Conservation (phyloP, 352 stramenopile species). For the Nothophytophthora sp. region DNA sequence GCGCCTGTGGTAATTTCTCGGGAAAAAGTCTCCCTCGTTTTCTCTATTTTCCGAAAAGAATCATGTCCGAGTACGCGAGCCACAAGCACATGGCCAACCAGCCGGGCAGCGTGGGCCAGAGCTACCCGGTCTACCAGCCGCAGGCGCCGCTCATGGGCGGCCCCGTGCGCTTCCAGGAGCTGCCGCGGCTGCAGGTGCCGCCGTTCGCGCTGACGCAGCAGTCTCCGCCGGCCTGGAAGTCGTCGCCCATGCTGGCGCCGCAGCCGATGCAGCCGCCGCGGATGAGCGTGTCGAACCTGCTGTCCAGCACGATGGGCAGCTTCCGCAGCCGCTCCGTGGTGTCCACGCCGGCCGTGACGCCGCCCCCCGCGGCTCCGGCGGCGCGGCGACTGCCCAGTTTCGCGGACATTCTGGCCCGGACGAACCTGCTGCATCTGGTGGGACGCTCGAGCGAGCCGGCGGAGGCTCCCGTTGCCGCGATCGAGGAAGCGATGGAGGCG, state of each 20-base stretch:
- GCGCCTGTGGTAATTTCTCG: too few relatives aligned
- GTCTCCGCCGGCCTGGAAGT: conserved; percentile 56
- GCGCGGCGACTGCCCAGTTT: conserved; percentile 62
- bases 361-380: conserved; percentile 21
- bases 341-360: conserved; percentile 3
- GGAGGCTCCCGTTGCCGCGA: conserved; percentile 15
- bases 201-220: conserved; percentile 57
- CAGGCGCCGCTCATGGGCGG: conserved; percentile 16
- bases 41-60: neutral
- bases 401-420: conserved; percentile 61
- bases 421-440: conserved; percentile 66
- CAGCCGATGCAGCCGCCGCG: conserved; percentile 29
- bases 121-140: conserved; percentile 21
- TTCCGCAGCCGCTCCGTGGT: conserved; percentile 26
- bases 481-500: conserved; percentile 25
- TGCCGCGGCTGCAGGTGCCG: conserved; percentile 66
- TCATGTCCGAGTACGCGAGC: conserved; percentile 34
- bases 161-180: conserved; percentile 53
- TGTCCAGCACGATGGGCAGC: conserved; percentile 44
- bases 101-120: conserved; percentile 22
- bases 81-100: conserved; percentile 41
- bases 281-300: conserved; percentile 59
- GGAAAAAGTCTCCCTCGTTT: too few relatives aligned
- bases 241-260: conserved; percentile 21
- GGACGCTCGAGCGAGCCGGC: conserved; percentile 32